Conservation (phyloP, 768 basidiomycete genomes). For the Rhizopogon vesiculosus region DNA sequence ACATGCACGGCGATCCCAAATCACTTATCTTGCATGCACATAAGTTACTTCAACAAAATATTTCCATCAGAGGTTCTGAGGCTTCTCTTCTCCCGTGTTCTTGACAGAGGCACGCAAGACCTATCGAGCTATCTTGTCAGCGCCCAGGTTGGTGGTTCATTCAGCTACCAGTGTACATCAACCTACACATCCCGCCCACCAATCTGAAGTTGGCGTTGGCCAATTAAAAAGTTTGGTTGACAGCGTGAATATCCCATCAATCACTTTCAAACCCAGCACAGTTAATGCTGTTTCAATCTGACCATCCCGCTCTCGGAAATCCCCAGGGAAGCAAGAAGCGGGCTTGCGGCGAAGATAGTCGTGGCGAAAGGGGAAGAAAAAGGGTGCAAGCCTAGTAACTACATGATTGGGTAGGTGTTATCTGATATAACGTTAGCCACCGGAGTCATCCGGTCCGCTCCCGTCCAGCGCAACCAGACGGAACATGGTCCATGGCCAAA, state of each 20-base stretch:
- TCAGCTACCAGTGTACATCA: neutral
- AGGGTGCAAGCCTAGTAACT: neutral
- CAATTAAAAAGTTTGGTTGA: neutral
- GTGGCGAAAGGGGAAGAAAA: constrained; percentile 16
- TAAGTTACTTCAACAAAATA: constrained; percentile 32
- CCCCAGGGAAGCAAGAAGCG: constrained; percentile 12
- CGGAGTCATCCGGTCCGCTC: no score
- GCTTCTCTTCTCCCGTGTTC: neutral
- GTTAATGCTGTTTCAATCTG: neutral
- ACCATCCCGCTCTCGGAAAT: neutral
- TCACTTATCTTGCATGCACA: constrained; percentile 71
- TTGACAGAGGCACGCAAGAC: constrained; percentile 71
- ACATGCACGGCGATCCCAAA: constrained; percentile 25
- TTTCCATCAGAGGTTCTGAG: neutral
- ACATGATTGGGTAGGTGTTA: no score
- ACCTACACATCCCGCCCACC: neutral
- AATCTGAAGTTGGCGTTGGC: neutral
- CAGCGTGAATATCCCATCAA: neutral
- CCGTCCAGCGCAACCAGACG: neutral
- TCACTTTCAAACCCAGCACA: neutral
- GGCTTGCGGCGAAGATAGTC: constrained; percentile 11
- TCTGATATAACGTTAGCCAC: no score
- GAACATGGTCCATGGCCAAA: no score
- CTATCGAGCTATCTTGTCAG: constrained; percentile 73
- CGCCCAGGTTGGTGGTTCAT: constrained; percentile 62